These are phyloP conservation scores for Colletotrichum endophyticum DNA, from an alignment of 2,329 filamentous ascomycete species.

Conservation along the genomic window DNA sequence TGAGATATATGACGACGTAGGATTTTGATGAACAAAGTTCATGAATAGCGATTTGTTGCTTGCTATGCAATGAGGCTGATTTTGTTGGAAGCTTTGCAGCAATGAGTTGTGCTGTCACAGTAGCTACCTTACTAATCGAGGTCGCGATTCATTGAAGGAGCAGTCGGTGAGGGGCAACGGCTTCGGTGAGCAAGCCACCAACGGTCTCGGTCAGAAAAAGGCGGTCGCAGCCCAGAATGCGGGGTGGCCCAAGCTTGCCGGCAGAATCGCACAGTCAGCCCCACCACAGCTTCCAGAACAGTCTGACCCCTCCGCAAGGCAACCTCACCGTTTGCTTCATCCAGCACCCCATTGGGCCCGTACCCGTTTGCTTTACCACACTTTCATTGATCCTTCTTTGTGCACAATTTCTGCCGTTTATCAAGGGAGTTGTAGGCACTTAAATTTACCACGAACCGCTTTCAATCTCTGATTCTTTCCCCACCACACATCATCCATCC, in stretches of 20 bases:
- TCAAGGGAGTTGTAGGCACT: background rate
- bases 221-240: background rate
- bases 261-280: constrained; percentile 8
- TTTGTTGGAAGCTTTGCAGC: background rate
- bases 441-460: background rate
- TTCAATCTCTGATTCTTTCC: background rate
- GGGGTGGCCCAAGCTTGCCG: background rate
- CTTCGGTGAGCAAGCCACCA: background rate
- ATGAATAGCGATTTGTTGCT: accelerated
- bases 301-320: constrained; percentile 8
- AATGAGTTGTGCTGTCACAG: background rate
- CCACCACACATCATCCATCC: background rate
- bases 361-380: background rate
- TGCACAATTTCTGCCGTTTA: accelerated
- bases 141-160: background rate
- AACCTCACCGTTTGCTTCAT: background rate
- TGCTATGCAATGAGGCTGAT: background rate
- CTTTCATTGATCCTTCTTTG: background rate
- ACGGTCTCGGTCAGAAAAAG: background rate
- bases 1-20: background rate
- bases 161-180: background rate
- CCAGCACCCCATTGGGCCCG: background rate
- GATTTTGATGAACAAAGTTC: background rate
- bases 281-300: constrained; percentile 38
- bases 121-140: too few species aligned